Conservation (phyloP, 2,329 filamentous ascomycete genomes). For the Knoxdaviesia capensis region DNA sequence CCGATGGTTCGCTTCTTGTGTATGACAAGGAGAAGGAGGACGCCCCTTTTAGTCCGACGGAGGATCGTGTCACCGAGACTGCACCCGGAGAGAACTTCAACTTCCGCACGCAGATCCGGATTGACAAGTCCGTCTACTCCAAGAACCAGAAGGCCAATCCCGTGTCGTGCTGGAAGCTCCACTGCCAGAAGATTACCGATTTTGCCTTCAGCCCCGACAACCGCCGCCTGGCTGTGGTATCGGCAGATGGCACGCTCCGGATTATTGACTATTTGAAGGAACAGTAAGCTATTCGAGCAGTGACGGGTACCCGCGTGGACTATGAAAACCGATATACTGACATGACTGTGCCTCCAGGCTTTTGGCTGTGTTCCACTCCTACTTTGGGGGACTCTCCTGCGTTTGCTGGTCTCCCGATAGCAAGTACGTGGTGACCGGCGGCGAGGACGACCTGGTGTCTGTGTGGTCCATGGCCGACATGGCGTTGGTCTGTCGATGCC, state of each 20-base stretch:
- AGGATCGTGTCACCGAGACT: conserved; percentile 17
- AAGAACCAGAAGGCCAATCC: conserved; percentile 88
- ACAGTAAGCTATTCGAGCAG: conserved; percentile 33
- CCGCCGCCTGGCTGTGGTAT: conserved; percentile 70
- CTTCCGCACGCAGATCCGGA: conserved; percentile 16
- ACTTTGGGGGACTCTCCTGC: conserved; percentile 82
- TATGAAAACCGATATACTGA: neutral
- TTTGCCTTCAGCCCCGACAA: conserved; percentile 86
- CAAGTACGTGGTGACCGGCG: conserved; percentile 85
- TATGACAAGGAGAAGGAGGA: conserved; percentile 98
- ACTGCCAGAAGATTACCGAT: conserved; percentile 74
- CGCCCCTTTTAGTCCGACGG: conserved; percentile 54
- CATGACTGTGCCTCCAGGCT: conserved; percentile 29
- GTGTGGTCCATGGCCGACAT: conserved; percentile 85
- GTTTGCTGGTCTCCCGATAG: conserved; percentile 97
- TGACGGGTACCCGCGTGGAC: neutral
- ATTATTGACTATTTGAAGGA: conserved; percentile 87
- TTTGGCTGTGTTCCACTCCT: conserved; percentile 72
- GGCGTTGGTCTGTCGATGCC: conserved; percentile 73
- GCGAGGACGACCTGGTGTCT: conserved; percentile 87
- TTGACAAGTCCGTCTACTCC: conserved; percentile 84
- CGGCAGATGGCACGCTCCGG: conserved; percentile 74
- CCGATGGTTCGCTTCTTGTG: conserved; percentile 76
- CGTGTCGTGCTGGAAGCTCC: conserved; percentile 79
- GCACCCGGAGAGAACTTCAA: conserved; percentile 9